Evolutionary conservation across 2,329 filamentous ascomycete genomes (phyloP), one percentile per base, ranked within the genome.

Genomic region (Fusarium protoensiforme): DNA sequence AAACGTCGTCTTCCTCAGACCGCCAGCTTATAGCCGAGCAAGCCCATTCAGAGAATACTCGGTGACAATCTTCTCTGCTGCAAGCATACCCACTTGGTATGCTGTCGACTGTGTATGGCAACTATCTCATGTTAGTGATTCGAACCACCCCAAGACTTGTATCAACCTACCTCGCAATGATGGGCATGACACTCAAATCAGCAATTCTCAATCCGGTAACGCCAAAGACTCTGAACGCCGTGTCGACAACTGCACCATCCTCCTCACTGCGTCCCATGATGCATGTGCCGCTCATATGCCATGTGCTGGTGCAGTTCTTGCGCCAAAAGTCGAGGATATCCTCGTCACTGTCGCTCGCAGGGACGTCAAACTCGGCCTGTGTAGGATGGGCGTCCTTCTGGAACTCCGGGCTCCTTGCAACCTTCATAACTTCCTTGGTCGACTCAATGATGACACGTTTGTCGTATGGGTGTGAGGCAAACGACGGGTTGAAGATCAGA

Each of bases 181-280:
- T 79, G 5, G 88, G 87, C 27, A 88, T 82, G 10, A 88, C 80
- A 53, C 85, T 87, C 62, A 88, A 85, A 76, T 90, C 88, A 2
- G 84, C 85, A 1, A 89, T 82, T 8, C 87, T 82, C 18, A 90
- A 79, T 31, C 83, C 83, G 59, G 85, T 81, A 22, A 89, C 78
- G 0, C 87, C 87, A 29, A 83, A 79, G 0, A 89, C 82, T 33
- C 83, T 82, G 53, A 90, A 85, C 8, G 86, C 81, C 1, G 72
- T 81, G 75, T 73, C 68, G 2, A 73, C 71, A 7, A 71, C 71
- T 13, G 59, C 62, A 2, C 29, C 58, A 39, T 64, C 51, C 39
- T 65, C 29, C 29, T 59, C 65, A 11, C 36, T 51, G 4, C 33
- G 48, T 13, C 65, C 68, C 59, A 73, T 68, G 10, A n/a, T 62